These are phyloP conservation scores for Verticillium isaacii DNA, from an alignment of 2,329 filamentous ascomycete genomes.

Conservation along the genomic window DNA sequence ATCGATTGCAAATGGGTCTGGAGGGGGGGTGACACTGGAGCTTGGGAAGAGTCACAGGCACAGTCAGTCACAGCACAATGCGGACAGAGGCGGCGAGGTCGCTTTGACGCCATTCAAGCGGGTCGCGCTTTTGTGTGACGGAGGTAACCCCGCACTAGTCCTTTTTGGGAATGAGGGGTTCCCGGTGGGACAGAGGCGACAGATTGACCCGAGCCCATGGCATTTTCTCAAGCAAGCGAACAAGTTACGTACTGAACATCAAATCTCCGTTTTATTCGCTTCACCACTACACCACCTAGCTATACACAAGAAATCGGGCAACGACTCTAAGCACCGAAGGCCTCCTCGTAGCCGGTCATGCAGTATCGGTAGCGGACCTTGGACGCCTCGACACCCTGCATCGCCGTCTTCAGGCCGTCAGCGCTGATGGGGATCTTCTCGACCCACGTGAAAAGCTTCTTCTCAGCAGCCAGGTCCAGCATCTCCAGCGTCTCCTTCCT, in stretches of 20 bases:
- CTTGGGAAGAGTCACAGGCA: not conserved
- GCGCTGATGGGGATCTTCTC: conserved; percentile 70
- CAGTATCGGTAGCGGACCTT: conserved; percentile 74
- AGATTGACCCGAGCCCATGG: not conserved
- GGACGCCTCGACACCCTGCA: conserved; percentile 64
- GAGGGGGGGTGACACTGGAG: not conserved
- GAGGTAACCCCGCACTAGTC: conserved; percentile 14
- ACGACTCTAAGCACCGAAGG: conserved; percentile 46
- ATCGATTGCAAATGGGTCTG: not conserved
- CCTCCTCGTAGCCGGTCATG: conserved; percentile 65
- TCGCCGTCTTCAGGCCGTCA: conserved; percentile 63
- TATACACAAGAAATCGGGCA: not conserved
- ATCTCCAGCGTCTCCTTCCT: conserved; percentile 67
- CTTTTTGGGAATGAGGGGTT: conserved; percentile 12
- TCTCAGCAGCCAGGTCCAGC: conserved; percentile 66
- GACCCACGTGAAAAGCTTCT: conserved; percentile 66
- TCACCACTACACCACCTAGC: conserved; percentile 1
- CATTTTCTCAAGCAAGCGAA: not conserved
- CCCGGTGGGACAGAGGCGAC: not conserved
- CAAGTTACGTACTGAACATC: not conserved
- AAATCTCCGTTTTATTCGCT: conserved; percentile 1
- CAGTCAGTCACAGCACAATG: not conserved
- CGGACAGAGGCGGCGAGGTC: not conserved
- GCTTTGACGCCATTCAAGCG: not conserved
- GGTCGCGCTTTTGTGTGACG: conserved; percentile 4